Evolutionary conservation across 164 flowering plant species (phyloP), one percentile per base, ranked within the genome.

Genomic region (Liquidambar formosana): DNA sequence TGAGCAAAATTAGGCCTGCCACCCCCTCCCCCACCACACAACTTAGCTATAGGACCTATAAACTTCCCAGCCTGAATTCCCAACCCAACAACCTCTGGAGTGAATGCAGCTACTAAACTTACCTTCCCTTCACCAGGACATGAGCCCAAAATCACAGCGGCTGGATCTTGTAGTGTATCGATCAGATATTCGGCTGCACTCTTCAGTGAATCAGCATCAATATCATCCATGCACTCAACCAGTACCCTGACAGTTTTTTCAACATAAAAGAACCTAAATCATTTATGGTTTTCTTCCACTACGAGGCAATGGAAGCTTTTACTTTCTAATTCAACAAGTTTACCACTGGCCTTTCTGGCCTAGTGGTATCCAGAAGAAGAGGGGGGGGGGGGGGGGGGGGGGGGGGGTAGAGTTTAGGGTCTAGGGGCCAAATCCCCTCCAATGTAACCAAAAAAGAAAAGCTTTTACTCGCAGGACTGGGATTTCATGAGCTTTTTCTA

Each of bases 1-100:
- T 95, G 97, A 63, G 99, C 97, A 69, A 95, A 88, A 82, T 88
- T 89, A 38, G 96, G 99, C 71, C 90, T 80, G 49, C 99, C 99
- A 71, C 99, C 99, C 13, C 99, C 99, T 33, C 41, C 41, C 6
- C 99, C 99, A 23, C 97, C 97, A 61, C 99, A 95, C 66, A 89
- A 52, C 80, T 87, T 92, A 8, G 99, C 99, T 72, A 95, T 76
- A 16, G 90, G 82, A 15, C 97, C 97, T 22, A 95, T 83, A 63
- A 95, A 91, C 64, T 89, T 92, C 26, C 99, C 97, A 8, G 99
- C 99, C 65, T 91, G 89, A 14, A 95, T 59, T 48, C 99, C 99
- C 54, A 86, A 64, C 22, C 64, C 77, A 51, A 92, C 90, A n/a
- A 93, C 86, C 47, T 82, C 81, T 6, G 96, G 93, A 64, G 87